phyloP scores from a whole-genome alignment of 352 stramenopile species.

The Aphanomyces cochlioides region DNA sequence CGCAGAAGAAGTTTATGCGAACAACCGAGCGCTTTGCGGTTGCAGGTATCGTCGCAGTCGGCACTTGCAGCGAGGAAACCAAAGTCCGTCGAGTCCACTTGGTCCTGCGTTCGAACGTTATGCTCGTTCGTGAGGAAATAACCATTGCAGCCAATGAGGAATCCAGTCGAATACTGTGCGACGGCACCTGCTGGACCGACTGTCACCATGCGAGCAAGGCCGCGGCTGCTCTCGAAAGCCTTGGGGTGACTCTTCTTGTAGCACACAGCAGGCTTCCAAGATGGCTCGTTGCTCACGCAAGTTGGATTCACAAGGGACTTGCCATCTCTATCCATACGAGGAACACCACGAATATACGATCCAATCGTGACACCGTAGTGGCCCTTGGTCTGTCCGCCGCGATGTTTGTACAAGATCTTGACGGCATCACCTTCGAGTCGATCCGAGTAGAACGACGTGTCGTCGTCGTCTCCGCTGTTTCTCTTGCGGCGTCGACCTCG shows the following conservation, averaged over 20 bases:
- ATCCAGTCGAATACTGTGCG: slow-evolving; percentile 37
- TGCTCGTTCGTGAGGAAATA: slow-evolving; percentile 71
- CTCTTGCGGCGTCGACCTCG: not conserved
- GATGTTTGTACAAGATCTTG: not conserved
- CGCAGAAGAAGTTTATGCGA: slow-evolving; percentile 41
- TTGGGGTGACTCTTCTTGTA: not conserved
- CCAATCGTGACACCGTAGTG: slow-evolving; percentile 8
- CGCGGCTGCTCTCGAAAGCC: not conserved
- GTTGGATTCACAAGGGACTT: slow-evolving; percentile 3
- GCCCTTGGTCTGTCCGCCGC: not conserved
- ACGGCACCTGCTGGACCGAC: not conserved
- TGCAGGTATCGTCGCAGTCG: slow-evolving; percentile 23
- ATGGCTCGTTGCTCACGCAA: not conserved
- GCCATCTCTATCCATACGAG: not conserved
- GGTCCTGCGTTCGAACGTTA: slow-evolving; percentile 42
- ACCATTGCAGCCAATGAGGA: slow-evolving; percentile 50
- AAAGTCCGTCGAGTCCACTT: slow-evolving; percentile 45
- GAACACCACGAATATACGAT: slow-evolving; percentile 14
- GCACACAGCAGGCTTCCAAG: not conserved
- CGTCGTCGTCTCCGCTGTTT: not conserved
- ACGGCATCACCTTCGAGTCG: slow-evolving; percentile 1
- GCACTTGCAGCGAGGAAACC: slow-evolving; percentile 55
- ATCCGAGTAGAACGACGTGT: slow-evolving; percentile 14
- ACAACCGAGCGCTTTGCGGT: slow-evolving; percentile 39
- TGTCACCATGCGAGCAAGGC: slow-evolving; percentile 10